Base-by-base conservation (phyloP, 768 basidiomycete genomes). In the Lentinula sp. region DNA sequence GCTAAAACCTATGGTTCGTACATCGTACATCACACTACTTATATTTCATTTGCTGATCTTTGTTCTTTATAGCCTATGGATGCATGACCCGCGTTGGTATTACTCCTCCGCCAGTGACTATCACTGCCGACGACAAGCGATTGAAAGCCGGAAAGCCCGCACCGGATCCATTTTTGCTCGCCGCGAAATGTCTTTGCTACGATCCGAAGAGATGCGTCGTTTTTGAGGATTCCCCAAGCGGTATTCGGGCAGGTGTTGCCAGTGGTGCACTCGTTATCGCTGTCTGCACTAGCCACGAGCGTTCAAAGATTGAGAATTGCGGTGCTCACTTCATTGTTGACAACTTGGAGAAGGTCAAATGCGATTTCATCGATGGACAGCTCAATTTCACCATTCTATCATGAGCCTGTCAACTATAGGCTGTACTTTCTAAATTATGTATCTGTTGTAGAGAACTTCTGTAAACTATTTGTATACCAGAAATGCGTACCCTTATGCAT, bases 161-260 rank as follows among this genome's bases (percentile, higher is more conserved):
- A 0, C 84, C 83, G 7, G 84, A 85, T 67, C 84, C 84, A 1
- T 85, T 85, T 77, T 75, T 85, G 63, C 84, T 85, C 56, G 84
- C 84, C 10, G 84, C 84, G 8, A 70, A 79, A 64, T 81, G 82
- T 66, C 79, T 85, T 54, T 83, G 84, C 6, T 85, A 78, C 67
- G 71, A 77, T 5, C 78, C 82, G 51, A 76, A 77, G 52, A 78
- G 80, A n/a, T 88, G 86, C 63, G 80, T 93, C 65, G 90, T 92
- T 32, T 84, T 93, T 55, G 89, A 91, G 68, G 90, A 93, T 67
- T 90, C 90, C 5, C 91, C 90, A 0, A 87, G 86, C 16, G 91
- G 90, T 21, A 85, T 93, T 68, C 76, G 77, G 32, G 83, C 88
- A 0, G 90, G 89, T 10, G 80, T 88, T 35, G 88, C 88, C 0